Evolutionary conservation across 2,329 filamentous ascomycete genomes (phyloP), one percentile per base, ranked within the genome.

Genomic region (Cercospora sp.): DNA sequence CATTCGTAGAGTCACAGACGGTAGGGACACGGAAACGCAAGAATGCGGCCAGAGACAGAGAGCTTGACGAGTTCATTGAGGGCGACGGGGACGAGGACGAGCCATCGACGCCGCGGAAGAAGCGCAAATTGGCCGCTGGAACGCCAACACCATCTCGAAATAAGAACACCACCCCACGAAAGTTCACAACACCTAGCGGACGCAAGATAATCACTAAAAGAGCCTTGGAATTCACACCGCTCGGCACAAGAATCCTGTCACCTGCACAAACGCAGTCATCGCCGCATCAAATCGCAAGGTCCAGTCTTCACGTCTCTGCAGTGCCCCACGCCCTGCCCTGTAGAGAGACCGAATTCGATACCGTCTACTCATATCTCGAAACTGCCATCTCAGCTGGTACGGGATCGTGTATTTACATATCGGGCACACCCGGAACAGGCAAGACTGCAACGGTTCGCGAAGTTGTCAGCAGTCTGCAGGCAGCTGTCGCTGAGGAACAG

Each of bases 401-500:
- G 1, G 96, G 96, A 13, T 92, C 94, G 31, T 99, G 96, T 79
- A 98, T 99, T 77, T 99, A 99, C 81, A 99, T 99, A 68, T 98
- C 95, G 0, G 95, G 95, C n/a, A 98, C 94, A 0, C 95, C 96
- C 0, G 95, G 96, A 7, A 99, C 95, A 0, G 95, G 95, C 31
- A 99, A 99, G 80, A 99, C 95, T 1, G 95, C 95, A 12, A 99
- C 96, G 0, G 95, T 99, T 9, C 91, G 95, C 59, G 95, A 99
- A 80, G 95, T 98, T 1, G 91, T 99, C 16, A 89, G 91, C 5
- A 91, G 93, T 69, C 86, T 99, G 8, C 94, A 98, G 73, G 88
- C 90, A n/a, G 89, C 93, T 0, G 95, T 98, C 1, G 86, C 88
- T 59, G 89, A 90, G 7, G 95, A 99, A 76, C 94, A 98, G 79